Evolutionary conservation across 1,284 basidiomycete species (phyloP).

Genomic region (Paramarasmius palmivorus): DNA sequence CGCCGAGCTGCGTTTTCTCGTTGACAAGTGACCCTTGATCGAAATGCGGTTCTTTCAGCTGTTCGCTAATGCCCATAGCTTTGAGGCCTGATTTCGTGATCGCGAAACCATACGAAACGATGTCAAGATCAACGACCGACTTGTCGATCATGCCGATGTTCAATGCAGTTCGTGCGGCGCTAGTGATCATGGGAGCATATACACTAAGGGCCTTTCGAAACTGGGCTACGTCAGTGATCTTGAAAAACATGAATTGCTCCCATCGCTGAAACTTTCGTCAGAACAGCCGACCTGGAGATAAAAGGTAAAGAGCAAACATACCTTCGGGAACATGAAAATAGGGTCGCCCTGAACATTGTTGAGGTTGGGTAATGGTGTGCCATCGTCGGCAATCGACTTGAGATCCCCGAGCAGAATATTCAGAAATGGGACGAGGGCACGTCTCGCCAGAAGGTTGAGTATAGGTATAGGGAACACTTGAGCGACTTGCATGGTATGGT

Average conservation of each 20-base stretch:
- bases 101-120: slow-evolving; percentile 17
- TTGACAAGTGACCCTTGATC: slow-evolving; percentile 17
- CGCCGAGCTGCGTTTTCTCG: slow-evolving; percentile 19
- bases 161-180: not conserved
- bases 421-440: too few species aligned
- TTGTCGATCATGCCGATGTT: not conserved
- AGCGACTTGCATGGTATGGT: too few species aligned
- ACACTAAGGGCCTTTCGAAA: not conserved
- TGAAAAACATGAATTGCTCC: not conserved
- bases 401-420: too few species aligned
- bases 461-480: too few species aligned
- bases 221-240: not conserved
- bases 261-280: not conserved
- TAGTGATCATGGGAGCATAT: slow-evolving; percentile 1
- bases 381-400: not conserved
- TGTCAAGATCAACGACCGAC: not conserved
- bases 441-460: too few species aligned
- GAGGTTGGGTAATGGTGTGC: slow-evolving; percentile 10
- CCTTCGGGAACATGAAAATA: slow-evolving; percentile 14
- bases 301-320: not conserved
- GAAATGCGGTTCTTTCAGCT: slow-evolving; percentile 15
- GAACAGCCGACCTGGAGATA: too few species aligned
- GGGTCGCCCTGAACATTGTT: slow-evolving; percentile 17
- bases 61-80: slow-evolving; percentile 11
- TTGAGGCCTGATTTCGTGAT: slow-evolving; percentile 19